phyloP scores from a whole-genome alignment of 345 rosid genomes.

The Populus simonii region DNA sequence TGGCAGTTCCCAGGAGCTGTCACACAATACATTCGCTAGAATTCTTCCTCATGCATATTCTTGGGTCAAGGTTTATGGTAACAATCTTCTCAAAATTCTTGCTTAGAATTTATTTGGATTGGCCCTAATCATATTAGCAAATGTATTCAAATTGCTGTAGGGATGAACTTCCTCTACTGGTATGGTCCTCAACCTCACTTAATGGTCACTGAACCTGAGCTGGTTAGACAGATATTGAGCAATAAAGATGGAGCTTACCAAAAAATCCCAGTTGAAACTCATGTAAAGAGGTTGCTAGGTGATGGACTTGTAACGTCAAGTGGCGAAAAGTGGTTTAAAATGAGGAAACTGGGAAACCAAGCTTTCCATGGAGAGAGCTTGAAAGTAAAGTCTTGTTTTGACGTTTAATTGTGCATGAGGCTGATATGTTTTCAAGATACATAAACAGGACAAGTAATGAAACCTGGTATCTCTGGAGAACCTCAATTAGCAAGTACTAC shows the following conservation, averaged over 20 bases:
- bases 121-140: no score
- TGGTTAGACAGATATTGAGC: conserved; percentile 34
- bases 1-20: conserved; percentile 16
- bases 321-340: conserved; percentile 38
- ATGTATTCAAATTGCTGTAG: conserved; percentile 4
- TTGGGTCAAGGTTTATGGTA: conserved; percentile 31
- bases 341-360: conserved; percentile 36
- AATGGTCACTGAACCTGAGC: conserved; percentile 32
- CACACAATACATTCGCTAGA: conserved; percentile 22
- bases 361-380: conserved; percentile 42
- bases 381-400: conserved; percentile 14
- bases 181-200: conserved; percentile 30
- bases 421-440: background rate
- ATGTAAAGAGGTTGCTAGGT: conserved; percentile 21
- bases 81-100: background rate
- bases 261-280: background rate
- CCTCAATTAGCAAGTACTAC: no score
- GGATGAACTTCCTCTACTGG: conserved; percentile 36
- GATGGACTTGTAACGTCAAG: conserved; percentile 26
- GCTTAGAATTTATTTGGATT: no score
- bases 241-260: conserved; percentile 21
- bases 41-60: conserved; percentile 26
- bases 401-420: background rate
- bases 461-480: no score
- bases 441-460: no score